Base-by-base conservation (phyloP, 768 basidiomycete species). In the Exidia glandulosa region DNA sequence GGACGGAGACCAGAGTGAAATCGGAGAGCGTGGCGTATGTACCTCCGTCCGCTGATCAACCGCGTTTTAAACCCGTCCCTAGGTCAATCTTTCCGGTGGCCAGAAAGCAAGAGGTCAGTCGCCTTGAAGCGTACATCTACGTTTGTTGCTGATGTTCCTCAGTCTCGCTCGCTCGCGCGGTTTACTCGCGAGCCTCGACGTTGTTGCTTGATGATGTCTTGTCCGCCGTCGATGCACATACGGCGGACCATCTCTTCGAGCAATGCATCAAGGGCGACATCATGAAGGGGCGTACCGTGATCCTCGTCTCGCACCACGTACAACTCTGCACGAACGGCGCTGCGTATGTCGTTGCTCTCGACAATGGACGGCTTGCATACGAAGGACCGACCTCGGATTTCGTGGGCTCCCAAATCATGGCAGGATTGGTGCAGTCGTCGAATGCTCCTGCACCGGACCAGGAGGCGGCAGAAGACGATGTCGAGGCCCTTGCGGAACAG, bases 231-330 rank as follows among this genome's bases (percentile, higher is more conserved):
- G 94, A 97, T 66, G 91, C 84, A 1, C 84, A 86, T 64, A 93
- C 90, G 0, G 88, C 92, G 0, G 83, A 86, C 63, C 88, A 90
- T 72, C 81, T 98, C 50, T 87, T 86, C 66, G 76, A 83, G 23
- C 77, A 90, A 58, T 94, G 91, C 65, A 75, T 98, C 25, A 77
- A 80, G 63, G 93, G 94, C 7, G 84, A 88, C 54, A 74, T 96
- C 45, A 77, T 93, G 68, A 71, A 74, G n/a, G 85, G 82, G 19
- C 79, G 94, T 54, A 96, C 94, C 1, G 74, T 95, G 56, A 77
- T 97, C 50, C 78, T 98, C 27, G 93, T 96, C 57, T 96, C 94
- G 2, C 95, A 99, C 67, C 93, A 95, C 67, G 88, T 96, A 33
- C 88, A 93, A 67, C 78, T 98, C 3, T 93, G 90, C 66, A 79